Base-by-base conservation (phyloP, 768 basidiomycete species). In the Hydnum rufescens region DNA sequence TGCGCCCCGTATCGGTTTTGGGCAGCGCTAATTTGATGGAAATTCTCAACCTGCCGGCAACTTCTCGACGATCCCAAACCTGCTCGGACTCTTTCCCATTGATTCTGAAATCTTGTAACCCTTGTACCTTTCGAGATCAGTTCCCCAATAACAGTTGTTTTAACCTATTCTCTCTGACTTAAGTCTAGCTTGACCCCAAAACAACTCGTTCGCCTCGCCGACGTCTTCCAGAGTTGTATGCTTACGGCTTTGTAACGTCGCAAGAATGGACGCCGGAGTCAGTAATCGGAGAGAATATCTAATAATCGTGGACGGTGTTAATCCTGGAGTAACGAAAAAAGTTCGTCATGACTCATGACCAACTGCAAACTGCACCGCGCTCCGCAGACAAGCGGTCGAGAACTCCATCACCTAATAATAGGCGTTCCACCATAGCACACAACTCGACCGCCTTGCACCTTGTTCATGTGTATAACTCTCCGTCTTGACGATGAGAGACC, bases 401-500 rank as follows among this genome's bases (percentile, higher is more conserved):
- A 22, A 95, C 88, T 16, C 79, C 80, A 3, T 72, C 57, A 19
- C 78, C 77, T 1, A 90, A 70, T 58, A 76, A 77, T 28, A 96
- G 70, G 1, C 87, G 85, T 62, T 96, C 93, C 1, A 87, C 76
- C 55, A 77, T 80, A 4, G 87, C 84, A 50, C 95, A 76, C 52
- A 90, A 70, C 59, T 85, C 81, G 0, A 96, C 73, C 23, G 96
- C 90, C 63, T 78, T 80, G 76, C 77, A 44, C 95, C 80, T 62
- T 95, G 82, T 6, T 84, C 84, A 39, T 77, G 73, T 4, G 73
- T 75, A 64, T 96, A 92, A 8, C 74, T 71, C 54, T 84, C 76
- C 1, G 93, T 97, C 60, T 88, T 85, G 19, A 97, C 92, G 54
- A 97, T 97, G 71, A 99, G 80, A 64, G 85, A 89, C 49, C 83